Base-by-base conservation (phyloP, 1,284 basidiomycete genomes). In the Bondarzewia mesenterica region DNA sequence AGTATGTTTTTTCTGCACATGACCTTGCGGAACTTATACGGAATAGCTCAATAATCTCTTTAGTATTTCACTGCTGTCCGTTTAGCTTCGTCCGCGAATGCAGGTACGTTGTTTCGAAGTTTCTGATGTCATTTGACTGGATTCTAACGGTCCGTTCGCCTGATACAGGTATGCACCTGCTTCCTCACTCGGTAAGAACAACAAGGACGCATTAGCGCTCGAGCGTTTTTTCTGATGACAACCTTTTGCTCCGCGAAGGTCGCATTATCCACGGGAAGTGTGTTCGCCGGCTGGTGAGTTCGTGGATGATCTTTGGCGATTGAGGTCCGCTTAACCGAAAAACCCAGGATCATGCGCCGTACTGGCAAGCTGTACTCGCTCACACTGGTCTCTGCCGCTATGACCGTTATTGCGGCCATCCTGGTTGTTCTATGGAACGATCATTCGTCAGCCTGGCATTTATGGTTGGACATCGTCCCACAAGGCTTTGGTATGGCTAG, bases 1-100 rank as follows among this genome's bases (percentile, higher is more conserved):
- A 63, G 83, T 84, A 57, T 60, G 76, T 60, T 47, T 50, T 48
- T 50, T 46, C 47, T 44, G 46, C 46, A 47, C 48, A 48, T 43
- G 46, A 44, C 47, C 18, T 46, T 48, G 47, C 26, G 21, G 29
- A 48, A 32, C 42, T 23, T 27, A 44, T 29, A n/a, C n/a, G n/a
- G n/a, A 32, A 4, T 14, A 14, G 7, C 21, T 40, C 45, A 52
- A 54, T 50, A 51, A 48, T 47, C 29, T 45, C 27, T 32, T 46
- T 55, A 72, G 79, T 93, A 89, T 69, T 94, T 91, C 59, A 85
- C 87, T 50, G 84, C 90, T n/a, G 93, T 93, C 40, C 78, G 79
- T 53, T 70, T 91, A 50, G 74, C 80, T 57, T 79, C 82, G 12
- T 76, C 92, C 15, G 78, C 84, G 27, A 71, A 75, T 52, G 78